Evolutionary conservation across 2,329 filamentous ascomycete species (phyloP).

Genomic region (Periconia sp.): DNA sequence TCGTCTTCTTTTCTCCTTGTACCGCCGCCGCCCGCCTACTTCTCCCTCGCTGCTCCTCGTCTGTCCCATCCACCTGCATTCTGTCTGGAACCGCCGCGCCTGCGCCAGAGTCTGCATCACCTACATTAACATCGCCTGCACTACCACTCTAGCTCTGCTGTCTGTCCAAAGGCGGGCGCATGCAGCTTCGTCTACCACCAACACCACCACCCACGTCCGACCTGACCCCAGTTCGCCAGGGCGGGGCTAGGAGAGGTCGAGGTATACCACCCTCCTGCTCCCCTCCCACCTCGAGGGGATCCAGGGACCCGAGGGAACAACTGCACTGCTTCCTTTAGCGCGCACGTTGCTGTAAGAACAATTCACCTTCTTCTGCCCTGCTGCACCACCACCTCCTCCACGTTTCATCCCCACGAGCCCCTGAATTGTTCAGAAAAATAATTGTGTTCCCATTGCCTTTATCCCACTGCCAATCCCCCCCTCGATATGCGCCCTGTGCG

Average conservation of each 20-base stretch:
- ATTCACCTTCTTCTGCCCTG: conserved; percentile 22
- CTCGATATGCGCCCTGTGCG: conserved; percentile 34
- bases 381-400: conserved; percentile 22
- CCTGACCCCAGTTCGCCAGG: conserved; percentile 34
- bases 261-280: conserved; percentile 39
- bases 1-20: conserved; percentile 4
- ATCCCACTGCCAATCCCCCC: conserved; percentile 25
- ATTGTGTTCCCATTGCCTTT: conserved; percentile 27
- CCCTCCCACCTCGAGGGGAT: neutral
- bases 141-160: conserved; percentile 13
- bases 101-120: neutral
- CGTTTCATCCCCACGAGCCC: conserved; percentile 27
- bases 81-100: conserved; percentile 27
- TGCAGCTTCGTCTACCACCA: conserved; percentile 39
- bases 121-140: neutral
- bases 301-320: conserved; percentile 33
- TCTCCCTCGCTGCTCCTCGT: conserved; percentile 7
- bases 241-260: conserved; percentile 32
- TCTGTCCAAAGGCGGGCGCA: conserved; percentile 40
- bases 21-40: too few species aligned
- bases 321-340: conserved; percentile 38
- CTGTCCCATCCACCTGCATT: conserved; percentile 39
- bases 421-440: conserved; percentile 10
- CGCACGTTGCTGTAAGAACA: conserved; percentile 40
- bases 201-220: conserved; percentile 25